Base-by-base conservation (phyloP, 129 eudicot species). In the Flaveria ramosissima region DNA sequence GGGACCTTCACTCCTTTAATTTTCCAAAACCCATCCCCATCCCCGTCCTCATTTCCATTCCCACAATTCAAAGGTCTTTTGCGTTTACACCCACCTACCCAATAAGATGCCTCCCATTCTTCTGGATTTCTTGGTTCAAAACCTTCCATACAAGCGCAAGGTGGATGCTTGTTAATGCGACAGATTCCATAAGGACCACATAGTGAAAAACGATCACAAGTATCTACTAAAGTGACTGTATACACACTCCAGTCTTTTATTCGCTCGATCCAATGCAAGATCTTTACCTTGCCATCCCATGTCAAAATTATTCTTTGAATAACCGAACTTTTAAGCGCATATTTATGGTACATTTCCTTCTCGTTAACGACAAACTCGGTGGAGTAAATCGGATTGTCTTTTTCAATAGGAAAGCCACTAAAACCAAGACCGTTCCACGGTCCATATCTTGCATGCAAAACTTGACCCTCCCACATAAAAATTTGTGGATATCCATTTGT, bases 181-280 rank as follows among this genome's bases (percentile, higher is more conserved):
- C 83, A 80, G 32, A 62, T 73, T 12, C 83, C 79, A 42, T 71
- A 73, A 13, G 65, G 19, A 39, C 83, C 83, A 52, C 83, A 80
- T 7, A 73, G 42, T 32, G 55, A 73, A 41, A 72, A 80, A 13
- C 24, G 62, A 17, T 73, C 83, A 73, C 83, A 80, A 16, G 14
- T 53, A 64, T 61, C 36, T 24, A 61, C 68, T 61, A 2, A 6
- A 23, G 1, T 9, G 12, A 8, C 39, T 41, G 11, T 7, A 45
- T 56, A 78, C 32, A 30, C 15, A 11, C 9, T 8, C 82, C 82
- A 78, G 14, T 61, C 64, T 36, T 57, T 32, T 21, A 55, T 17
- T 55, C 61, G 23, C 61, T 17, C 61, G 6, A n/a, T 55, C 61
- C 61, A 55, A 17, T 16, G 8, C 3, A 70, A 72, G 1, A 23